phyloP scores from a whole-genome alignment of 108 stramenopile species.

The Nitzschia sp. region DNA sequence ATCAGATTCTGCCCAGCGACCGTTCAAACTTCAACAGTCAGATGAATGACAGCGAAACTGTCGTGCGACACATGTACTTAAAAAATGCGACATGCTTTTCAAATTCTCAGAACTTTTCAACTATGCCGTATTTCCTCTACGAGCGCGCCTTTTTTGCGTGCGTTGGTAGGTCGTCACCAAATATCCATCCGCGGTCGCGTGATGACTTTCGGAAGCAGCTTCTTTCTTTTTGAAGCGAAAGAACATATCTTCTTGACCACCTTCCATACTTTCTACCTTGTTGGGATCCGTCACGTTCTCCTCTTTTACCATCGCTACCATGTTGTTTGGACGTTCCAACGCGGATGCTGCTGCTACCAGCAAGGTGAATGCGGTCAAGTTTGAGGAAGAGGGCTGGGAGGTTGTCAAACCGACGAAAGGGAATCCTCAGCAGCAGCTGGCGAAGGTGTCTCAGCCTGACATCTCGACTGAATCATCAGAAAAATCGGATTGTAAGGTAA shows the following conservation, averaged over 20 bases:
- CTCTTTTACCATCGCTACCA: no score
- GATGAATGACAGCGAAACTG: neutral
- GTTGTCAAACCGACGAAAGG: neutral
- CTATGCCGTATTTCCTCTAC: neutral
- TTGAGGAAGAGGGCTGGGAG: slow-evolving; percentile 8
- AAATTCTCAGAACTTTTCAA: slow-evolving; percentile 17
- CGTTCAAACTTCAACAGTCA: neutral
- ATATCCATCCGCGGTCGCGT: neutral
- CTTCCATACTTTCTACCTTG: no score
- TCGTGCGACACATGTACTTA: neutral
- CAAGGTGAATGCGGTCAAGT: neutral
- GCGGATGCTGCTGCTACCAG: neutral
- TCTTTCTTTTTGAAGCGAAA: no score
- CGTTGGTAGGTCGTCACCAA: neutral
- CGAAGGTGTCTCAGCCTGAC: neutral
- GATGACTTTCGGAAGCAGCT: no score
- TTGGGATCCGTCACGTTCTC: no score
- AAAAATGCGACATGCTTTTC: neutral
- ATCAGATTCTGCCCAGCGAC: no score
- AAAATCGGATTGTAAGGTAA: neutral
- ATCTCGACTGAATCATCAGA: neutral
- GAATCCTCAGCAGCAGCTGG: neutral
- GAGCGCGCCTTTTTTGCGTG: neutral
- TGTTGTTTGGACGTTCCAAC: no score
- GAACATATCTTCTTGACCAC: no score